phyloP scores from a whole-genome alignment of 2,329 filamentous ascomycete species.

The Akanthomyces uredinophilus region DNA sequence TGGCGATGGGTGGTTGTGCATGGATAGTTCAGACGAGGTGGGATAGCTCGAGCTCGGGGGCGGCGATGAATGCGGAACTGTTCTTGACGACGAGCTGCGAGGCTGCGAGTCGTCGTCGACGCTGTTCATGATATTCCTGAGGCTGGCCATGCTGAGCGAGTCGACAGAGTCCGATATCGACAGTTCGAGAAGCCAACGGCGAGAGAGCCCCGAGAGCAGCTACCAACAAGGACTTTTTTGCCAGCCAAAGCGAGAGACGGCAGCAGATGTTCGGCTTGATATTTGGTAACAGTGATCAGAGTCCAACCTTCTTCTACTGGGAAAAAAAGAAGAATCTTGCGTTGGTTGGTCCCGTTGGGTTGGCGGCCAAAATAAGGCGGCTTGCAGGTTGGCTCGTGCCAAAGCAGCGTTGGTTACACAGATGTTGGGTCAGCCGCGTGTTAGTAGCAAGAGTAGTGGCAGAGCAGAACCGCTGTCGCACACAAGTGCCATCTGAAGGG shows the following conservation, averaged over 20 bases:
- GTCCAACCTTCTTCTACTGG: background rate
- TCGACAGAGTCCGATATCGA: constrained; percentile 29
- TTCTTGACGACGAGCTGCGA: background rate
- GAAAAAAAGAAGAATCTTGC: background rate
- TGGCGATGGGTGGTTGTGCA: constrained; percentile 25
- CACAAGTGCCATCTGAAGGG: background rate
- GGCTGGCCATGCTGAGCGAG: constrained; percentile 47
- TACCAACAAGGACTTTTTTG: background rate
- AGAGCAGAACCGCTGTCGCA: background rate
- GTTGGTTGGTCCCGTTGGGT: constrained; percentile 1
- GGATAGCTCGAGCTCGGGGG: constrained; percentile 31
- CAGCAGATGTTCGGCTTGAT: background rate
- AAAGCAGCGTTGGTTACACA: constrained; percentile 6
- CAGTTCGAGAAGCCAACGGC: constrained; percentile 22
- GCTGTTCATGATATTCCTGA: constrained; percentile 54
- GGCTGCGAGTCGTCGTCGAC: constrained; percentile 42
- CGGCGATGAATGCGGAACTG: constrained; percentile 3
- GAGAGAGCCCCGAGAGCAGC: constrained; percentile 7
- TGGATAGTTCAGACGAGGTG: constrained; percentile 29
- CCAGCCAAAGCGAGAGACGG: background rate
- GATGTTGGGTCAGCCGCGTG: constrained; percentile 11
- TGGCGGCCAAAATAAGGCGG: background rate
- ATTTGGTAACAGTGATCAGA: background rate
- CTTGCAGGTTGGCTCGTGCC: constrained; percentile 3
- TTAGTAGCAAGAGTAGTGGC: constrained; percentile 1